Base-by-base conservation (phyloP, 768 basidiomycete species). In the Lyophyllum decastes region DNA sequence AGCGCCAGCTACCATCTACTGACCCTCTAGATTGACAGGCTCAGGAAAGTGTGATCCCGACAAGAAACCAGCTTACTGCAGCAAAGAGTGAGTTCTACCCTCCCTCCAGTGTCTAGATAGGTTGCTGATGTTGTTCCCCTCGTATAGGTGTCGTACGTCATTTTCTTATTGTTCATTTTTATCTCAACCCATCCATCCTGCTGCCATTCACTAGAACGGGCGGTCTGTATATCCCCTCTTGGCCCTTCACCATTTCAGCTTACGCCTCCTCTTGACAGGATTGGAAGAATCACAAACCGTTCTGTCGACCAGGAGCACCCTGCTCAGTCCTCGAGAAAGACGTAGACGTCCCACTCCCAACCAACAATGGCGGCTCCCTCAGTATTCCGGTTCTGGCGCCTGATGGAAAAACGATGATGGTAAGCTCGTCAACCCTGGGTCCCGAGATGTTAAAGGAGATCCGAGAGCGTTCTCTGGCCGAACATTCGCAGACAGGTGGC, bases 201-300 rank as follows among this genome's bases (percentile, higher is more conserved):
- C 22, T 54, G 33, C 17, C 34, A 12, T 19, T 33, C 10, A 30
- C 25, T 33, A 64, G 60, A 64, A 52, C 53, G 54, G 22, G 54
- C 62, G 2, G 57, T 61, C 14, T 43, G 60, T 54, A n/a, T 21
- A 21, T 45, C 2, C 19, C 35, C 22, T 34, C 34, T 9, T 34
- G n/a, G 22, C 27, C 16, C 17, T 25, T 12, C 7, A 12, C 17
- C 16, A 16, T 30, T 43, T 11, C 40, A 40, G 0, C 40, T 52
- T 19, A 48, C 41, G 14, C 6, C 2, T 12, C 51, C 3, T 40
- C 2, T 49, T 14, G 4, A 26, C 44, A 64, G 62, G 72, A 74
- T 55, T 74, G 73, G 74, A 68, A 68, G 45, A 73, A 63, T 58
- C 74, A 75, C 63, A 75, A 73, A 56, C 70, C 71, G 1, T 74